Evolutionary conservation across 2,329 filamentous ascomycete species (phyloP).

Genomic region (Rhinocladiella similis): DNA sequence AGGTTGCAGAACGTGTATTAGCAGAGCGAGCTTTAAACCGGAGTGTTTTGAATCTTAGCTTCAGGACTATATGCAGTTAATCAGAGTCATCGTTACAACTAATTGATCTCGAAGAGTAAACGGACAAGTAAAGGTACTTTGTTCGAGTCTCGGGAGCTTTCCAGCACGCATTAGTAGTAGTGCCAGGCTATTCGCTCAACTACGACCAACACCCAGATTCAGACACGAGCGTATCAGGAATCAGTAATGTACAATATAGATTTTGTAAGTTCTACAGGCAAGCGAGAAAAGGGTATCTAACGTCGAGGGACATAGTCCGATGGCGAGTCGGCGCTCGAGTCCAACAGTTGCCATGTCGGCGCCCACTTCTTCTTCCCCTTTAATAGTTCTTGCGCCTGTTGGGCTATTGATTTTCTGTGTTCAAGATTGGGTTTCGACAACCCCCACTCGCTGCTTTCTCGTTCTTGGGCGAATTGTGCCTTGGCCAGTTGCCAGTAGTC

Average conservation of each 20-base stretch:
- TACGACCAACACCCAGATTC: too few relatives aligned
- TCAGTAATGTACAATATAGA: not conserved
- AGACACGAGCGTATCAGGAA: not conserved
- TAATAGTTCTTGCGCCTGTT: slow-evolving; percentile 61
- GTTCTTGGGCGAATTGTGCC: slow-evolving; percentile 44
- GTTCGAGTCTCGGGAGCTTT: too few relatives aligned
- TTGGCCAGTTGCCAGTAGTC: slow-evolving; percentile 56
- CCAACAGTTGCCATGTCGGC: slow-evolving; percentile 47
- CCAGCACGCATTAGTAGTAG: too few relatives aligned
- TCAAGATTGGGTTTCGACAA: slow-evolving; percentile 42
- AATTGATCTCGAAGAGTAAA: too few relatives aligned
- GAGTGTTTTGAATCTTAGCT: too few relatives aligned
- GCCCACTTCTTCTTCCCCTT: slow-evolving; percentile 63
- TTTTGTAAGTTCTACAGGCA: not conserved
- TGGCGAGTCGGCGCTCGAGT: slow-evolving; percentile 6
- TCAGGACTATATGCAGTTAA: too few relatives aligned
- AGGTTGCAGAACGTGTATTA: not conserved
- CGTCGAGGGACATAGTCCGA: slow-evolving; percentile 6
- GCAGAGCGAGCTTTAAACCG: not conserved
- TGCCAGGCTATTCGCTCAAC: too few relatives aligned
- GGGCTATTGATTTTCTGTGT: slow-evolving; percentile 50
- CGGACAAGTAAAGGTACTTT: too few relatives aligned
- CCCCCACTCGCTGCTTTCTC: slow-evolving; percentile 36
- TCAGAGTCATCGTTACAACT: too few relatives aligned
- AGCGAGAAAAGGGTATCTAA: not conserved